Conservation (phyloP, 2,329 filamentous ascomycete species). For the Scleromitrula shiraiana region DNA sequence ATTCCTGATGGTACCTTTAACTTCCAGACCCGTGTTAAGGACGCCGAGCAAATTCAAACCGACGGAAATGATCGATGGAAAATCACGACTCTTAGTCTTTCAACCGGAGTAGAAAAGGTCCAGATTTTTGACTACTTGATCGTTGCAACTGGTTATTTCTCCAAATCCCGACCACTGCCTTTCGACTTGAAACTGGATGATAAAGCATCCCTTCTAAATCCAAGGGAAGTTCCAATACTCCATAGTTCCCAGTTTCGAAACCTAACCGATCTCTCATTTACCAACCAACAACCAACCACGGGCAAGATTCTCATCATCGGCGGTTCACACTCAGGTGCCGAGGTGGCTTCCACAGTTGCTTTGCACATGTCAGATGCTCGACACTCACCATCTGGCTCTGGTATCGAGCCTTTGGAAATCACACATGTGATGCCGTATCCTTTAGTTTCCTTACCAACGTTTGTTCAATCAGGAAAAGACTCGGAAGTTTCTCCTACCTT, state of each 20-base stretch:
- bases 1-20: neutral
- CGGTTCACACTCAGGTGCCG: conserved; percentile 9
- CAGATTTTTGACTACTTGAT: conserved; percentile 4
- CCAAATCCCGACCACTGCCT: neutral
- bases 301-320: conserved; percentile 8
- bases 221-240: neutral
- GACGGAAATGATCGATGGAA: neutral
- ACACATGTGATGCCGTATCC: neutral
- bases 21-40: neutral
- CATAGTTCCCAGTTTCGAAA: conserved; percentile 2
- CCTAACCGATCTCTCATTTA: neutral
- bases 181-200: neutral
- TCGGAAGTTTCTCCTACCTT: neutral
- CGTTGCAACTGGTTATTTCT: conserved; percentile 1
- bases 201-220: neutral
- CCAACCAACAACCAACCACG: neutral
- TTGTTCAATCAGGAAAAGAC: neutral
- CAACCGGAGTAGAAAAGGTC: neutral
- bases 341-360: conserved; percentile 7
- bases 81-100: neutral
- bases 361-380: conserved; percentile 33
- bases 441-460: neutral
- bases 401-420: neutral
- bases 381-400: conserved; percentile 17
- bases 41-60: neutral